Percentiles rank a stretch among this genome's conserved stretches.
These are phyloP conservation scores for Phytophthora brassicae DNA, from an alignment of 352 stramenopile genomes.

Conservation along the genomic window DNA sequence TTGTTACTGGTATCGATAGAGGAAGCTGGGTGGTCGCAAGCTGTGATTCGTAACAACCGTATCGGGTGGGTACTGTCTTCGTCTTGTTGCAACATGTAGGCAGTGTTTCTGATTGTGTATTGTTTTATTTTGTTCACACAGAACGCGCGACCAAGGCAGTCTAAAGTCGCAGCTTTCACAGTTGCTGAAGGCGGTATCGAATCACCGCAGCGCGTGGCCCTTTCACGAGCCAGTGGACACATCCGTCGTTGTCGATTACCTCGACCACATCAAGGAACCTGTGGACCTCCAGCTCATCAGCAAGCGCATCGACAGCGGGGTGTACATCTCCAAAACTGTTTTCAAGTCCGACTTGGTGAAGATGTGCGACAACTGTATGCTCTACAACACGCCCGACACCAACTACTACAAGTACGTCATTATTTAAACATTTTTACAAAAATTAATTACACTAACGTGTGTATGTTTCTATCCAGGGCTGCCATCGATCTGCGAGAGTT, in stretches of 20 bases:
- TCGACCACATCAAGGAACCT: constrained; percentile 95
- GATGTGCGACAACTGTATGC: constrained; percentile 98
- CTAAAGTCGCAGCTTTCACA: constrained; percentile 83
- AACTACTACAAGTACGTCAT: constrained; percentile 95
- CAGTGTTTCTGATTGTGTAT: constrained; percentile 2
- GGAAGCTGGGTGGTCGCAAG: constrained; percentile 85
- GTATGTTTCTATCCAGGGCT: constrained; percentile 40
- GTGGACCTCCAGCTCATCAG: constrained; percentile 89
- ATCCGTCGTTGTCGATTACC: constrained; percentile 95
- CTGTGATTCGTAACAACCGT: constrained; percentile 83
- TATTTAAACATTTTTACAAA: background rate
- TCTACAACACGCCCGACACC: constrained; percentile 95
- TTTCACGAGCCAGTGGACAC: constrained; percentile 98
- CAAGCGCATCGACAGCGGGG: constrained; percentile 79
- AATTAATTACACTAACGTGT: background rate
- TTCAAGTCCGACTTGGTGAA: constrained; percentile 94
- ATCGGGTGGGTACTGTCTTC: constrained; percentile 53
- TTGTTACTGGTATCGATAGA: constrained; percentile 39
- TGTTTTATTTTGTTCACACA: constrained; percentile 11
- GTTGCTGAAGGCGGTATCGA: constrained; percentile 91
- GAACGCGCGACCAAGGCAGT: constrained; percentile 78
- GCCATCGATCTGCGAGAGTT: constrained; percentile 80
- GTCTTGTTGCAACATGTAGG: background rate
- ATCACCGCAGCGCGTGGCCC: constrained; percentile 96
- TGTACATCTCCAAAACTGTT: constrained; percentile 91